Evolutionary conservation across 2,329 filamentous ascomycete species (phyloP), one percentile per base, ranked within the genome.

Genomic region (Fusarium pininemorale): DNA sequence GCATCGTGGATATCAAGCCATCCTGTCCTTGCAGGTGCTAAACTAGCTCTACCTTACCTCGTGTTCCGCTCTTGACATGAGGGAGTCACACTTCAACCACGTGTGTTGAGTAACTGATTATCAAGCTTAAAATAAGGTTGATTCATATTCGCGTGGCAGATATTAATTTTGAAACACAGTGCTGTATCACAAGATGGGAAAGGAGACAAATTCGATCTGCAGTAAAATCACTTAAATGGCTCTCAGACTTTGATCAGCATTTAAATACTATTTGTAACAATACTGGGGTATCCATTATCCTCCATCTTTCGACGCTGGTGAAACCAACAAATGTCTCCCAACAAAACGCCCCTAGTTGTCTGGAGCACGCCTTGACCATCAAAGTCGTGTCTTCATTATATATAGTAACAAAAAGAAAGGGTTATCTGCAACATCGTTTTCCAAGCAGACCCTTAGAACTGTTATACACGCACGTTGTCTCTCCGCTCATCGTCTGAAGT

Each of bases 401-500:
- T 38, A 60, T 35, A 65, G 45, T n/a, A 54, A 60, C 38, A 64
- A 66, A 72, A 74, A 35, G 24, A 69, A 69, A 51, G 35, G 35
- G 37, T 35, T 39, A 58, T 57, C 12, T 48, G 41, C 15, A 66
- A 61, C 61, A 57, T 60, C 15, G 32, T 39, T 45, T 60, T 60
- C 55, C 24, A 54, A 65, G 11, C 62, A 18, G 37, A 22, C 48
- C 54, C n/a, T 41, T 22, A 13, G 26, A 22, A 22, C 20, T 45
- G 30, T 75, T 47, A 74, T 60, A 66, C 64, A 32, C 50, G 58
- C 11, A 50, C 37, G 50, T 75, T 58, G 47, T 75, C 68, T 53
- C 64, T 54, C 39, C 69, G 63, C 37, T 69, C 77, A 51, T 83
- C 82, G 30, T 84, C 81, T 4, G 83, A 84, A 45, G 72, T 78